These are phyloP conservation scores for Plasmodium fragile DNA, from an alignment of 169 alveolate genomes.

Conservation along the genomic window DNA sequence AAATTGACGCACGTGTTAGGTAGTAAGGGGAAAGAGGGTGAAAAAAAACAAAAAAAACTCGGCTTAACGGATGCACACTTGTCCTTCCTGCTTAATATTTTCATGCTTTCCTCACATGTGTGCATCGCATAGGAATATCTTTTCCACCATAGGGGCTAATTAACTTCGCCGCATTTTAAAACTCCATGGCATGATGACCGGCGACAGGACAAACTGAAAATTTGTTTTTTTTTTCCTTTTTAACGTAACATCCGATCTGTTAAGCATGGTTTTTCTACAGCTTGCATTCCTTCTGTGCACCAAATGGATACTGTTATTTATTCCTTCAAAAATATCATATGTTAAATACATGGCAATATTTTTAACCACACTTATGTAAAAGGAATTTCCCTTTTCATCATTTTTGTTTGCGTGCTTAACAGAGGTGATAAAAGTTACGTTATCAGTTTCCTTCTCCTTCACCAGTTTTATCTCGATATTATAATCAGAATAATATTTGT, in stretches of 20 bases:
- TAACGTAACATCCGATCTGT: slow-evolving; percentile 10
- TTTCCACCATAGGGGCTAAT: not conserved
- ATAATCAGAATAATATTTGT: slow-evolving; percentile 69
- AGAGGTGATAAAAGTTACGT: slow-evolving; percentile 11
- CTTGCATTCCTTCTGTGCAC: slow-evolving; percentile 34
- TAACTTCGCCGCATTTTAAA: slow-evolving; percentile 22
- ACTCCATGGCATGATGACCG: not conserved
- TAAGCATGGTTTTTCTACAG: not conserved
- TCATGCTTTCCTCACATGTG: not conserved
- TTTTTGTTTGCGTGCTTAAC: not conserved
- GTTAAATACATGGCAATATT: slow-evolving; percentile 57
- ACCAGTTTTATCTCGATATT: slow-evolving; percentile 41
- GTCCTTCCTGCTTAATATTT: not conserved
- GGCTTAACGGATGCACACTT: not conserved
- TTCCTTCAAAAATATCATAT: slow-evolving; percentile 58
- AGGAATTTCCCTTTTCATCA: not conserved
- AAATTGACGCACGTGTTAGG: not conserved
- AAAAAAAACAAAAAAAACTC: not conserved
- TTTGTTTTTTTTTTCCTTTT: slow-evolving; percentile 17
- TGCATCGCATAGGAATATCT: not conserved
- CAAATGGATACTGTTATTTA: slow-evolving; percentile 43
- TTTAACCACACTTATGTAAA: slow-evolving; percentile 11
- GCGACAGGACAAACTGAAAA: not conserved
- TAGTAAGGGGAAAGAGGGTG: not conserved
- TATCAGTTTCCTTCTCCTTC: slow-evolving; percentile 19